Base-by-base conservation (phyloP, 495 filamentous ascomycete species). In the Hypoxylon lenormandii region DNA sequence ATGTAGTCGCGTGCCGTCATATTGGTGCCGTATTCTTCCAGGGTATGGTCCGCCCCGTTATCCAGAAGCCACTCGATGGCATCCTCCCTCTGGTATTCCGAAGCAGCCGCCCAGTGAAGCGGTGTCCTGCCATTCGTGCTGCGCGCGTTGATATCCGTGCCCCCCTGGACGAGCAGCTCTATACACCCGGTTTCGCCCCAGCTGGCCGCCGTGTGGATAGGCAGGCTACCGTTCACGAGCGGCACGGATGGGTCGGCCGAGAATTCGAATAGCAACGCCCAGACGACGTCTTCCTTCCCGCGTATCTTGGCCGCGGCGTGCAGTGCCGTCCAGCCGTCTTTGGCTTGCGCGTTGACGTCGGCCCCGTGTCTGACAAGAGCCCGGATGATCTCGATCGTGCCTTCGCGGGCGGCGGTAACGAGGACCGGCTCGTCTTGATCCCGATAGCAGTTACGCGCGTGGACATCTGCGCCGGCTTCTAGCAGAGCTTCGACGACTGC, bases 311-410 rank as follows among this genome's bases (percentile, higher is more conserved):
- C 37, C 19, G 54, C 54, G 15, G 30, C 22, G 21, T 58, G 54
- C 19, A 58, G 5, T n/a, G 54, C 40, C 16, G 21, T 58, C 54
- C 54, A 58, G 16, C 54, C 54, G 23, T 43, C 16, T 21, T 47
- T 33, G 23, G 12, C 54, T 15, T 36, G 36, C 23, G 28, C 54
- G 13, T 58, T 46, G 54, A 47, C 45, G 6, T 58, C 30, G 0
- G 38, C 54, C 22, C 54, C 54, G 6, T 26, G 37, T 11, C 13
- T 33, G 38, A 51, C 21, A 18, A 58, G 38, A 43, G 38, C 40
- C 18, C 37, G 37, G n/a, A 58, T 38, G 23, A 28, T 33, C 8
- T 58, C 54, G 4, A 47, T n/a, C 18, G 22, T 51, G 16, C 48
- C 48, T n/a, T 51, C 30, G 18, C 13, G 22, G 48, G 18, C 48